phyloP scores from a whole-genome alignment of 2,329 filamentous ascomycete genomes.

The Rhinocladiella similis region DNA sequence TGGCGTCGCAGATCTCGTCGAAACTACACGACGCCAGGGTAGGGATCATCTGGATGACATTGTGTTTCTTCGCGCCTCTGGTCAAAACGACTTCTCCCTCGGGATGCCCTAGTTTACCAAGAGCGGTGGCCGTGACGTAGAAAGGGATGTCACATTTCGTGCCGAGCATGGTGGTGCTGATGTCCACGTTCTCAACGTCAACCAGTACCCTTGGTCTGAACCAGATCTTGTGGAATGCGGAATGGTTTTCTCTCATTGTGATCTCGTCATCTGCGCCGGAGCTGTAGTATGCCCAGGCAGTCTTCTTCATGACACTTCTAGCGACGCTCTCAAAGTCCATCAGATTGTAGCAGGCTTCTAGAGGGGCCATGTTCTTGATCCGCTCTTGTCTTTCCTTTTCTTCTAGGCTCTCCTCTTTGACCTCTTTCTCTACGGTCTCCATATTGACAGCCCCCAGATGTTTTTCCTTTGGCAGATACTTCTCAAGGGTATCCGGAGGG shows the following conservation, averaged over 20 bases:
- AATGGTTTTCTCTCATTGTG: slow-evolving; percentile 94
- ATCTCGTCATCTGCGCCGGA: slow-evolving; percentile 89
- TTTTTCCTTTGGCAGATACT: slow-evolving; percentile 80
- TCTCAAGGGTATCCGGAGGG: slow-evolving; percentile 80
- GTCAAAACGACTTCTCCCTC: slow-evolving; percentile 91
- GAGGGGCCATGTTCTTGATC: slow-evolving; percentile 70
- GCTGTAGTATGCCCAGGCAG: slow-evolving; percentile 96
- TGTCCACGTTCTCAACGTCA: slow-evolving; percentile 84
- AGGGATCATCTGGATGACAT: slow-evolving; percentile 97
- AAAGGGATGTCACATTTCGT: slow-evolving; percentile 82
- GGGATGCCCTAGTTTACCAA: slow-evolving; percentile 90
- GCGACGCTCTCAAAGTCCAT: slow-evolving; percentile 96
- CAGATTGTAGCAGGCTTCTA: slow-evolving; percentile 89
- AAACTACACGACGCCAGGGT: slow-evolving; percentile 96
- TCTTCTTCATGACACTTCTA: slow-evolving; percentile 87
- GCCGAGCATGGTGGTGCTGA: slow-evolving; percentile 90
- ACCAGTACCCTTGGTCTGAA: slow-evolving; percentile 88
- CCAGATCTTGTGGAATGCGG: slow-evolving; percentile 95
- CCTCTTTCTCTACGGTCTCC: slow-evolving; percentile 49
- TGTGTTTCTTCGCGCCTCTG: slow-evolving; percentile 77
- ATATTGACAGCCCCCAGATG: slow-evolving; percentile 90
- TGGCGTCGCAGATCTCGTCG: slow-evolving; percentile 92
- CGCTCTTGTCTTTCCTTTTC: slow-evolving; percentile 75
- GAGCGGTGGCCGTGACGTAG: slow-evolving; percentile 93
- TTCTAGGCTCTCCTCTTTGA: slow-evolving; percentile 65